Percentiles rank a stretch among this genome's conserved stretches.
Conservation (phyloP, 192 early-diverging fungal species). For the Coemansia pectinata region DNA sequence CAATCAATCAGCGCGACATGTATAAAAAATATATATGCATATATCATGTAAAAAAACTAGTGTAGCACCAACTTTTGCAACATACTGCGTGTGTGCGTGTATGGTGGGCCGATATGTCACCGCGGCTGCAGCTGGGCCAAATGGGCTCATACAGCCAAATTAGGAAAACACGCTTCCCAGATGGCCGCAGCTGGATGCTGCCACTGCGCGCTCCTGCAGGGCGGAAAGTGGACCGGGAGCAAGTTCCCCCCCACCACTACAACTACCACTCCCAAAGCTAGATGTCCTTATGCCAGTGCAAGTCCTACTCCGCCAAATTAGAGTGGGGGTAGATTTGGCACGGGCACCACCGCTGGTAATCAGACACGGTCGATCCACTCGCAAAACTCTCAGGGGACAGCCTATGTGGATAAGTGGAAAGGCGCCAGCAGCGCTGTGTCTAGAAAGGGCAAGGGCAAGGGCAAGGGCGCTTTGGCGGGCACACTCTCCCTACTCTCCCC, state of each 20-base stretch:
- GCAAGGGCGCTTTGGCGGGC: not conserved
- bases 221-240: not conserved
- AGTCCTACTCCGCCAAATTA: not conserved
- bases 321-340: not conserved
- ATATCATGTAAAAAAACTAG: not conserved
- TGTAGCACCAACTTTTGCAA: not conserved
- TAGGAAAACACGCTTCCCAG: conserved; percentile 2
- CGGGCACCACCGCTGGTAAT: conserved; percentile 2
- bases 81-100: not conserved
- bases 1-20: conserved; percentile 9
- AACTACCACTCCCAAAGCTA: not conserved
- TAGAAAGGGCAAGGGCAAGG: not conserved
- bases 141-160: not conserved
- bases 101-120: not conserved
- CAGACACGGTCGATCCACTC: conserved; percentile 1
- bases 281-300: not conserved
- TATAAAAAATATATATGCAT: not conserved
- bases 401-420: not conserved
- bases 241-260: not conserved
- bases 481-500: not conserved
- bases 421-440: not conserved
- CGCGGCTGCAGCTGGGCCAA: not conserved
- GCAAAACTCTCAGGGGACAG: conserved; percentile 6
- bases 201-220: conserved; percentile 1
- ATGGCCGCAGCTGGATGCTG: conserved; percentile 2